Evolutionary conservation across 2,329 filamentous ascomycete species (phyloP), one percentile per base, ranked within the genome.

Genomic region (Talaromyces piceae): DNA sequence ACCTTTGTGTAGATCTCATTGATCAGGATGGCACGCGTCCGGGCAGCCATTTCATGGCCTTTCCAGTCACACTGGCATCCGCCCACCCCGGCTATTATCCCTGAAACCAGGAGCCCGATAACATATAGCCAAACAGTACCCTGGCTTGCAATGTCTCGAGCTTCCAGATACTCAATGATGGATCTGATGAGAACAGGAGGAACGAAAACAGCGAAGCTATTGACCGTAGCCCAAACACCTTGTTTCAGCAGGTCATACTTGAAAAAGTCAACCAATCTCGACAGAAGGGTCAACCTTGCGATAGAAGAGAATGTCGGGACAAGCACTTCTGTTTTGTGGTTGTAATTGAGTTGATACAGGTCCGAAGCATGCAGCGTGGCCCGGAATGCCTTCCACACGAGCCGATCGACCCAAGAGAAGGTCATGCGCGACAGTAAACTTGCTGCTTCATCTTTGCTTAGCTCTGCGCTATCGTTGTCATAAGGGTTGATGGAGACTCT

Each of bases 1-100:
- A 30, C n/a, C 16, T 49, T 49, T 4, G 18, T 30, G 26, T 49
- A 49, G 6, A 49, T 49, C 16, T 49, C 47, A 25, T 44, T 44
- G 6, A 49, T 31, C 16, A 49, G n/a, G 7, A 43, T 20, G n/a
- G 47, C 18, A 18, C 47, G 47, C 28, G 41, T 2, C 26, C 28
- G 31, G 3, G 25, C 37, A 5, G 25, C 20, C 16, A 41, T 44
- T 8, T 20, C 23, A 33, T n/a, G 39, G 12, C 47, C 47, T 13
- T 20, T 49, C 47, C 47, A 49, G 5, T 33, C 37, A 31, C 25
- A 30, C 25, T 44, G 47, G n/a, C 47, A 28, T 22, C 26, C 37
- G 2, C 25, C 33, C 6, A 30, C 41, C 23, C 47, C 37, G 13
- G 25, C 13, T 18, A 49, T n/a, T 13, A 23, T 26, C n/a, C 47